Percentiles rank a stretch among this genome's conserved stretches.
Evolutionary conservation across 768 basidiomycete species (phyloP).

Genomic region (Boletus pseudo-olivaceus): DNA sequence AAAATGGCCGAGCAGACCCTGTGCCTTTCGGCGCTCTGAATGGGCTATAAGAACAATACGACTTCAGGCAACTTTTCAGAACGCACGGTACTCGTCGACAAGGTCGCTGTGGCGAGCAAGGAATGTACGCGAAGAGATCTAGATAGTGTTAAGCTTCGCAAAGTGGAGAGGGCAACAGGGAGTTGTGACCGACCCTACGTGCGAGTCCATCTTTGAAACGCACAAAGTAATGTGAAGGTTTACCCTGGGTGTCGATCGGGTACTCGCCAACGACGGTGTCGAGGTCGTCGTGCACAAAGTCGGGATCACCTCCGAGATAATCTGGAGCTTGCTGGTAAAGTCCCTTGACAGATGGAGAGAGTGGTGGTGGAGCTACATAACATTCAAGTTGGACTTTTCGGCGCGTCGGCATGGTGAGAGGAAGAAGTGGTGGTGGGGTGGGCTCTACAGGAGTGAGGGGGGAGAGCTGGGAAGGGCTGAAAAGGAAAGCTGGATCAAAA

Average conservation of each 20-base stretch:
- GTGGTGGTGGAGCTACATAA: constrained; percentile 38
- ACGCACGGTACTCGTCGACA: constrained; percentile 56
- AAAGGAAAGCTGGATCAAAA: constrained; percentile 16
- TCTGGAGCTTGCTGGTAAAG: constrained; percentile 40
- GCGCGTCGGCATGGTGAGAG: constrained; percentile 10
- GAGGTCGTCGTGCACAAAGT: constrained; percentile 29
- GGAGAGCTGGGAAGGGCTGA: constrained; percentile 10
- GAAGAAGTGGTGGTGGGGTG: constrained; percentile 3
- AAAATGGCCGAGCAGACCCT: constrained; percentile 47
- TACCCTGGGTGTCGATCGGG: constrained; percentile 24
- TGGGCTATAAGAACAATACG: constrained; percentile 6
- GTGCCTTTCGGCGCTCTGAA: constrained; percentile 44
- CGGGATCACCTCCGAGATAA: constrained; percentile 33
- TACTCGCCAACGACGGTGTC: constrained; percentile 61
- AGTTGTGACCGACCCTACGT: constrained; percentile 44
- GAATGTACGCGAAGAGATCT: constrained; percentile 47
- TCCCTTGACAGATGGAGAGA: constrained; percentile 37
- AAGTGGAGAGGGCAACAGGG: background rate
- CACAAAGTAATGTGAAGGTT: constrained; percentile 56
- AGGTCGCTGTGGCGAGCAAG: constrained; percentile 39
- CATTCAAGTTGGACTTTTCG: constrained; percentile 13
- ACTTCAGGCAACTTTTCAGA: background rate
- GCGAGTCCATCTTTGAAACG: constrained; percentile 54
- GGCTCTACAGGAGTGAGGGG: constrained; percentile 15
- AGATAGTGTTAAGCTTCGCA: constrained; percentile 2